Conservation (phyloP, 1,284 basidiomycete species). For the Fomitopsis pinicola region DNA sequence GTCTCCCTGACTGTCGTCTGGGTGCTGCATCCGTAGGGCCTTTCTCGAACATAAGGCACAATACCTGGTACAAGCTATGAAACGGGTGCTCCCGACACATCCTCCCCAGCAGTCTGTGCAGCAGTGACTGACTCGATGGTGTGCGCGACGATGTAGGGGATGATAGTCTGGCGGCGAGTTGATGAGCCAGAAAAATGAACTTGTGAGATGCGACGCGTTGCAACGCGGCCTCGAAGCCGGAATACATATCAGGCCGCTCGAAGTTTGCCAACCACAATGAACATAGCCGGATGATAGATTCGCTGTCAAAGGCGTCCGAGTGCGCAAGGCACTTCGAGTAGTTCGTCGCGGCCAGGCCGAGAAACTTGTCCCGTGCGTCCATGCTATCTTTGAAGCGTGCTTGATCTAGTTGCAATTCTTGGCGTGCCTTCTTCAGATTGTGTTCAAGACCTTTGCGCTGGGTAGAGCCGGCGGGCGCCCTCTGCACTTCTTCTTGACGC, state of each 20-base stretch:
- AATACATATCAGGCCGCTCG: slow-evolving; percentile 51
- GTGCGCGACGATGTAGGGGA: slow-evolving; percentile 26
- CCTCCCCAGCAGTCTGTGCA: slow-evolving; percentile 66
- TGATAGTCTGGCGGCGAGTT: slow-evolving; percentile 85
- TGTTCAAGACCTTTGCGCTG: slow-evolving; percentile 22
- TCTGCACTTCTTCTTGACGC: slow-evolving; percentile 38
- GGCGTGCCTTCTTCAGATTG: slow-evolving; percentile 36
- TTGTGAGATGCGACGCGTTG: slow-evolving; percentile 80
- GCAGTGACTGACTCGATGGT: slow-evolving; percentile 52
- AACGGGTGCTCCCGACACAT: slow-evolving; percentile 93
- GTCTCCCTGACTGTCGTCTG: slow-evolving; percentile 40
- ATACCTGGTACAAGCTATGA: slow-evolving; percentile 90
- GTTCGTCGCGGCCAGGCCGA: slow-evolving; percentile 78
- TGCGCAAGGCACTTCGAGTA: slow-evolving; percentile 71
- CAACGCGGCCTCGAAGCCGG: slow-evolving; percentile 48
- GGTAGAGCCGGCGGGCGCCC: slow-evolving; percentile 22
- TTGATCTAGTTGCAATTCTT: slow-evolving; percentile 51
- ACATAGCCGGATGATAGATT: slow-evolving; percentile 76
- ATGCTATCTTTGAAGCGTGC: slow-evolving; percentile 60
- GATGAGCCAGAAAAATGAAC: slow-evolving; percentile 87
- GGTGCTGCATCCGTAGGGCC: slow-evolving; percentile 11
- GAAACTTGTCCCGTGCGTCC: slow-evolving; percentile 57
- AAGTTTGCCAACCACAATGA: slow-evolving; percentile 93
- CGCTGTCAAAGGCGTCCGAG: slow-evolving; percentile 74
- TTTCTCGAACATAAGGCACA: slow-evolving; percentile 46